phyloP scores from a whole-genome alignment of 176 grass and related monocot species.

The Oryza nivara region DNA sequence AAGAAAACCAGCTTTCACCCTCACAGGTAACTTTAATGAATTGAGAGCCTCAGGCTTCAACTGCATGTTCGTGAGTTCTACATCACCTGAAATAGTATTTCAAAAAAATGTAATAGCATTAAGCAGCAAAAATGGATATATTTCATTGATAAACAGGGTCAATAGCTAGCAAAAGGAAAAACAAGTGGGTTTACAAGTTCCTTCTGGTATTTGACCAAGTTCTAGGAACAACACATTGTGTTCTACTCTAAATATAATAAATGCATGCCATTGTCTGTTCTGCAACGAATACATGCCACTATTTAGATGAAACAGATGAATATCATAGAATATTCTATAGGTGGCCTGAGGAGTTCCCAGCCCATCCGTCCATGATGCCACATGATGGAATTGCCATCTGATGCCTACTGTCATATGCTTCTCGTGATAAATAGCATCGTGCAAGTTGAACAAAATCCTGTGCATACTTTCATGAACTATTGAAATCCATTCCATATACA shows the following conservation, averaged over 20 bases:
- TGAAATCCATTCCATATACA: neutral
- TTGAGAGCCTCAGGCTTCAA: conserved; percentile 94
- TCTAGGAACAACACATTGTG: neutral
- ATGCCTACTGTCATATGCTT: neutral
- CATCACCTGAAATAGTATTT: conserved; percentile 68
- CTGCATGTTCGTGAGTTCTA: conserved; percentile 94
- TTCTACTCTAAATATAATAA: conserved; percentile 5
- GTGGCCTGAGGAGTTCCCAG: neutral
- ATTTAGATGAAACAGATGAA: neutral
- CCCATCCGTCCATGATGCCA: neutral
- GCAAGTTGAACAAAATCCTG: conserved; percentile 10
- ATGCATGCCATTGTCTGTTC: neutral
- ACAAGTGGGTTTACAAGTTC: conserved; percentile 6
- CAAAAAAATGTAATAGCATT: conserved; percentile 39
- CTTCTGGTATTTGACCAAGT: conserved; percentile 3
- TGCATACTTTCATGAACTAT: neutral
- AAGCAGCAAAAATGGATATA: neutral
- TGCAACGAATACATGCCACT: neutral
- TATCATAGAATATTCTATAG: neutral
- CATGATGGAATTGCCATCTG: neutral
- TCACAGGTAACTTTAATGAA: conserved; percentile 91
- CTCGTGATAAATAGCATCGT: neutral
- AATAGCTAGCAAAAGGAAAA: conserved; percentile 23
- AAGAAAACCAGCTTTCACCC: conserved; percentile 96
- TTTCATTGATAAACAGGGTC: conserved; percentile 28